phyloP scores from a whole-genome alignment of 2,329 filamentous ascomycete genomes.

The Fusarium coicis region DNA sequence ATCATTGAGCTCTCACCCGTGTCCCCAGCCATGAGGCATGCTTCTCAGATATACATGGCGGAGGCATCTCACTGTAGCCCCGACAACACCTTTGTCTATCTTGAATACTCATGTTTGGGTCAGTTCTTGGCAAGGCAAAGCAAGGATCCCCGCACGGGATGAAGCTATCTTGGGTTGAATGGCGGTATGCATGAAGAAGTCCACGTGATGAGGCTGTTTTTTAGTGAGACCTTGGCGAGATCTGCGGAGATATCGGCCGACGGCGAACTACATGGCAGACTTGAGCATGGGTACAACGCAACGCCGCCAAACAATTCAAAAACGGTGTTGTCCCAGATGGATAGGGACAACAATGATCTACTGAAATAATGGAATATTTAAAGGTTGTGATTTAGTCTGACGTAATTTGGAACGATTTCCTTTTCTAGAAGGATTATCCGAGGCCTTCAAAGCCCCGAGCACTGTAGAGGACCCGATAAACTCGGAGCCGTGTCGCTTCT shows the following conservation, averaged over 20 bases:
- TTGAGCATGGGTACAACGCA: neutral
- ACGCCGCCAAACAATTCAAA: neutral
- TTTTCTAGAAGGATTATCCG: neutral
- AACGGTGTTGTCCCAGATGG: rapidly evolving
- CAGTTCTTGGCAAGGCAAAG: neutral
- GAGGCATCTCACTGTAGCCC: neutral
- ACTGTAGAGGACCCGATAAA: neutral
- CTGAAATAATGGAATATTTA: no score
- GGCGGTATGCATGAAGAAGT: neutral
- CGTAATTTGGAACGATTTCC: neutral
- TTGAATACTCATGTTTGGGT: neutral
- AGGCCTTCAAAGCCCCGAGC: neutral
- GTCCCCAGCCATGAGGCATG: neutral
- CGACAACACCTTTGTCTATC: neutral
- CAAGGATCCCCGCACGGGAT: neutral
- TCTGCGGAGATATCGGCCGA: neutral
- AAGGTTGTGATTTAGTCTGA: no score
- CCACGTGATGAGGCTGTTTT: neutral
- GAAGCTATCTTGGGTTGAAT: neutral
- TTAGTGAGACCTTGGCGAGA: neutral
- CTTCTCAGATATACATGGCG: neutral
- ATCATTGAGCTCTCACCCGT: neutral
- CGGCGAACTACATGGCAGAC: neutral
- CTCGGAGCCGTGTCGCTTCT: neutral
- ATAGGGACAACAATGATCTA: neutral